Evolutionary conservation across 164 flowering plant species (phyloP), one percentile per base, ranked within the genome.

Genomic region (Kingdonia uniflora): DNA sequence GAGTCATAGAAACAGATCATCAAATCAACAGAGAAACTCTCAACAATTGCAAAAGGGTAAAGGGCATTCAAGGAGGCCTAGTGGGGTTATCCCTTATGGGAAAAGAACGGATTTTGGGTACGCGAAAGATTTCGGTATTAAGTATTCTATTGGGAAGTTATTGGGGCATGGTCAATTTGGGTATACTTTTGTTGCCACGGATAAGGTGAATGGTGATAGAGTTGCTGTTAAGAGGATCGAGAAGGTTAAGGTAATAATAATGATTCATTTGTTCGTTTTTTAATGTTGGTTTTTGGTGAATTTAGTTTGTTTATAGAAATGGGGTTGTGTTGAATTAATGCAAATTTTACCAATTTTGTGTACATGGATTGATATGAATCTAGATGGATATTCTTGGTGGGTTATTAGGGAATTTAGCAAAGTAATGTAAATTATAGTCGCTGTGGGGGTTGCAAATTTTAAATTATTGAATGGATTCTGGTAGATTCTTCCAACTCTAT

Each of bases 101-200:
- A 91, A 82, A 64, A 73, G 92, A 35, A 87, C 97, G 21, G 84
- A 91, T 76, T 91, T 91, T 49, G 92, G 95, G 51, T 91, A 91
- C 52, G 74, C 54, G 2, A 87, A 82, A 70, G 84, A 91, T 65
- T 91, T 91, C 43, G 79, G 76, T 22, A 44, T 29, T 26, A 70
- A 70, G 33, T 85, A 83, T 63, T 41, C 78, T 41, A 77, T 85
- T 44, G 97, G 97, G 61, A 87, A 85, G 56, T 69, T 91, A 73
- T 59, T 91, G 61, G 96, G 98, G 0, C 98, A 91, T 60, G 96
- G 97, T 0, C 97, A 91, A 52, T 87, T 91, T 64, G 97, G 97
- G 1, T 91, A 91, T 59, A 91, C 96, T 11, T 91, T 79, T 64
- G 95, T 81, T 63, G 97, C 92, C 2, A 74, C 72, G 37, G 86